Percentiles rank a stretch among this genome's conserved stretches.
phyloP scores from a whole-genome alignment of 805 yeast genomes.

The Trichomonascus vanleenenianus region DNA sequence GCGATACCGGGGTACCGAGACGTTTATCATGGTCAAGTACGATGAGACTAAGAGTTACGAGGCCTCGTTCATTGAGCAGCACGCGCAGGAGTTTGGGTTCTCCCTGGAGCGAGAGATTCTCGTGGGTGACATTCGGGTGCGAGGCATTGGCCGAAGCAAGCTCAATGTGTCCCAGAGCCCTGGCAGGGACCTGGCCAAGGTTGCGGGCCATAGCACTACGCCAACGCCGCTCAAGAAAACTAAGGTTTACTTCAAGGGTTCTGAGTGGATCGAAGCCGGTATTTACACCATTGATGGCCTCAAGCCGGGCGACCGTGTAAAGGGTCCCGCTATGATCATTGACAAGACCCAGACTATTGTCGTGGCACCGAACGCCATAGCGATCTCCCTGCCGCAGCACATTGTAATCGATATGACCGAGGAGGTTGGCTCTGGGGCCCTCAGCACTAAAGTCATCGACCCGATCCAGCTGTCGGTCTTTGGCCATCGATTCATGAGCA shows the following conservation, averaged over 20 bases:
- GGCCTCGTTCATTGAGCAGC: conserved; percentile 45
- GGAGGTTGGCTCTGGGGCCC: conserved; percentile 1
- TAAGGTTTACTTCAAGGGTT: conserved; percentile 51
- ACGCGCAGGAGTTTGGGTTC: conserved; percentile 69
- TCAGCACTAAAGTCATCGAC: conserved; percentile 36
- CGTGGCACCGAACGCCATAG: conserved; percentile 53
- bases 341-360: conserved; percentile 79
- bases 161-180: conserved; percentile 36
- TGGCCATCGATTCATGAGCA: conserved; percentile 80
- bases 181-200: conserved; percentile 44
- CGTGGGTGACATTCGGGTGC: conserved; percentile 66
- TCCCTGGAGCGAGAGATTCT: conserved; percentile 49
- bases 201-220: conserved; percentile 14
- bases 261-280: conserved; percentile 41
- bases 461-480: conserved; percentile 71
- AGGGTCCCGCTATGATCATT: conserved; percentile 71
- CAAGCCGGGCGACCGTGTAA: conserved; percentile 41
- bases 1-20: conserved; percentile 85
- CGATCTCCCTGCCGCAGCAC: conserved; percentile 52
- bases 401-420: conserved; percentile 38
- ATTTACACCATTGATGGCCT: conserved; percentile 50
- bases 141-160: conserved; percentile 60
- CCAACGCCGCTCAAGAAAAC: conserved; percentile 8
- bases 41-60: conserved; percentile 10
- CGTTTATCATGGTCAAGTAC: conserved; percentile 60